Percentiles rank a stretch among this genome's conserved stretches.
Conservation (phyloP, 768 basidiomycete genomes). For the Suillus variegatus region DNA sequence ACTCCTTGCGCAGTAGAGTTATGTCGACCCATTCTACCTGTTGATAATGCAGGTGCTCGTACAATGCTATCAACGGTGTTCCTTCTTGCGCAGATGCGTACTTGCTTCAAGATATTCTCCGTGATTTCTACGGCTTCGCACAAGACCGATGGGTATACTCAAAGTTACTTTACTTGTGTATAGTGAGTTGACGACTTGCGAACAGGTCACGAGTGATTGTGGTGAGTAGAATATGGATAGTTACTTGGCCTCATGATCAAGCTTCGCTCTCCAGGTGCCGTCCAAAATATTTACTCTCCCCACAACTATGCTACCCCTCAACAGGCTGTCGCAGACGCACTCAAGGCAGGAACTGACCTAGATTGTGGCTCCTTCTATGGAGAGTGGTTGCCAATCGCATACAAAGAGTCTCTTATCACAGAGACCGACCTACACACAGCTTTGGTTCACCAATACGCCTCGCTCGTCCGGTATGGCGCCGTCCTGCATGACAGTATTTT, state of each 20-base stretch:
- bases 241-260: background rate
- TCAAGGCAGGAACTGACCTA: constrained; percentile 55
- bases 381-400: constrained; percentile 45
- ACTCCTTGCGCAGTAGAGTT: background rate
- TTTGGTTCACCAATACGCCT: constrained; percentile 49
- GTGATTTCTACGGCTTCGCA: constrained; percentile 53
- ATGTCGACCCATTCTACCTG: background rate
- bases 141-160: constrained; percentile 49
- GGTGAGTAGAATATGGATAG: constrained; percentile 34
- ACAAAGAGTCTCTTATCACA: constrained; percentile 48
- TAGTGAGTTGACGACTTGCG: background rate
- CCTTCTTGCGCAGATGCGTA: constrained; percentile 57
- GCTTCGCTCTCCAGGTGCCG: constrained; percentile 16
- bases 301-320: constrained; percentile 49
- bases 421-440: constrained; percentile 45
- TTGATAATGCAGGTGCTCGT: constrained; percentile 42
- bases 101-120: constrained; percentile 50
- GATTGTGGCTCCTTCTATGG: constrained; percentile 56
- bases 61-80: constrained; percentile 62
- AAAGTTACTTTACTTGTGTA: background rate
- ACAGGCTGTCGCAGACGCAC: constrained; percentile 49
- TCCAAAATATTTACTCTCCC: constrained; percentile 45
- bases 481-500: too few relatives aligned
- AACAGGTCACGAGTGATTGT: constrained; percentile 47
- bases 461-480: constrained; percentile 48